Base-by-base conservation (phyloP, 2,329 filamentous ascomycete species). In the Trichophyton simii region DNA sequence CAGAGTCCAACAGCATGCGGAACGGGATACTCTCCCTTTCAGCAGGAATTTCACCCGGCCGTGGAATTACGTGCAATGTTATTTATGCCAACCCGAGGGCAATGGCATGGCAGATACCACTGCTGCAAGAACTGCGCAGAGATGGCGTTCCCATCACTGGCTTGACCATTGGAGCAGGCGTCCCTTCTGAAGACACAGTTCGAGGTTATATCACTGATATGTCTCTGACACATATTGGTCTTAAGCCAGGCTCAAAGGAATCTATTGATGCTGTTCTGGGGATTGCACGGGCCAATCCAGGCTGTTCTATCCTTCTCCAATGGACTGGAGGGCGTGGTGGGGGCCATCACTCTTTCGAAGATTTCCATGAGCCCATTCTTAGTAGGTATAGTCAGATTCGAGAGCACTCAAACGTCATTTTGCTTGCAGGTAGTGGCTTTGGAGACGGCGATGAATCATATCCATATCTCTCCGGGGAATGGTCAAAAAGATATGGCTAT, bases 301-400 rank as follows among this genome's bases (percentile, higher is more conserved):
- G 83, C 31, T 96, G 96, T 80, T 91, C 91, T n/a, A 83, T 96
- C 59, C 85, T 96, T 60, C 79, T 96, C 64, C 91, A 96, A 76
- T 96, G 91, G 91, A 96, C 91, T 63, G 91, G 91, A 71, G 91
- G 91, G 46, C 87, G 91, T 75, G 91, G 91, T 67, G 91, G 91
- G 78, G 91, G 91, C 61, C 91, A 96, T 74, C 91, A 96, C 78
- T 96, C 91, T 0, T 95, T 87, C 65, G 91, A 96, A 73, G 91
- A 96, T 73, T 96, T 96, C 81, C 91, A 96, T 74, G 86, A 91
- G 70, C 91, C 91, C 3, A 87, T 96, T 52, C 79, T 96, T 6
- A 85, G 89, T 69, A 95, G 95, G 88, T 96, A 96, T 73, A 84
- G 86, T 67, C 86, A 91, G 61, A 91, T 96, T 66, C 85, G 91